These are phyloP conservation scores for Coemansia sp. DNA, from an alignment of 192 early-diverging fungal genomes.

Conservation along the genomic window DNA sequence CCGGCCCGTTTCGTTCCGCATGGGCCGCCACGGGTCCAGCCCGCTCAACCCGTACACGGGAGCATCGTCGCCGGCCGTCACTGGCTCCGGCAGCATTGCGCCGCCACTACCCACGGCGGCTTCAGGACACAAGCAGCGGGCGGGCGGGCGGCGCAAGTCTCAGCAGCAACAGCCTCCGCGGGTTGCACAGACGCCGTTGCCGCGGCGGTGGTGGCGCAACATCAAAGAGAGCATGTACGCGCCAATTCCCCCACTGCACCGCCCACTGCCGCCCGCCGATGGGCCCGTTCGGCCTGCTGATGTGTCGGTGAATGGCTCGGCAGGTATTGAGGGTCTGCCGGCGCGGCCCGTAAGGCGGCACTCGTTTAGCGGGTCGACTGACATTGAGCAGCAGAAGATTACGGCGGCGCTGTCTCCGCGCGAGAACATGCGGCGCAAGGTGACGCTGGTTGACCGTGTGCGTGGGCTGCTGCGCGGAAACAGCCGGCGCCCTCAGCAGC, in stretches of 20 bases:
- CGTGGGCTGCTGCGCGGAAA: slow-evolving; percentile 28
- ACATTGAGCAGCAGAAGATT: slow-evolving; percentile 42
- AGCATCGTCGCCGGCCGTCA: neutral
- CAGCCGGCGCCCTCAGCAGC: neutral
- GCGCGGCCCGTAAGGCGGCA: slow-evolving; percentile 31
- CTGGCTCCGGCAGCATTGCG: slow-evolving; percentile 24
- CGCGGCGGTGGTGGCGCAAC: slow-evolving; percentile 54
- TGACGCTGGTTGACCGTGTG: slow-evolving; percentile 32
- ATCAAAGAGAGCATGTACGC: slow-evolving; percentile 53
- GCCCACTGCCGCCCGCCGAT: neutral
- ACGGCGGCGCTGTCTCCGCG: slow-evolving; percentile 35
- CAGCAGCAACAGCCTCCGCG: slow-evolving; percentile 1
- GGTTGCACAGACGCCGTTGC: slow-evolving; percentile 35
- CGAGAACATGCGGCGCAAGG: slow-evolving; percentile 43
- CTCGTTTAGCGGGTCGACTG: slow-evolving; percentile 50
- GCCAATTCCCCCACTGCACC: slow-evolving; percentile 48
- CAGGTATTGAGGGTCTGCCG: slow-evolving; percentile 12
- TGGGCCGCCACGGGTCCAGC: slow-evolving; percentile 53
- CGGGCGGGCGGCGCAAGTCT: slow-evolving; percentile 17
- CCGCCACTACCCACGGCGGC: slow-evolving; percentile 25
- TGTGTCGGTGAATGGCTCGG: neutral
- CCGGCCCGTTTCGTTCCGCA: slow-evolving; percentile 16
- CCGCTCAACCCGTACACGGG: slow-evolving; percentile 45
- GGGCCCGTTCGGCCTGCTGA: neutral
- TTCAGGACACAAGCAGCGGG: slow-evolving; percentile 3